These are phyloP conservation scores for Rhamnella rubrinervis DNA, from an alignment of 331 rosid genomes.

Conservation along the genomic window DNA sequence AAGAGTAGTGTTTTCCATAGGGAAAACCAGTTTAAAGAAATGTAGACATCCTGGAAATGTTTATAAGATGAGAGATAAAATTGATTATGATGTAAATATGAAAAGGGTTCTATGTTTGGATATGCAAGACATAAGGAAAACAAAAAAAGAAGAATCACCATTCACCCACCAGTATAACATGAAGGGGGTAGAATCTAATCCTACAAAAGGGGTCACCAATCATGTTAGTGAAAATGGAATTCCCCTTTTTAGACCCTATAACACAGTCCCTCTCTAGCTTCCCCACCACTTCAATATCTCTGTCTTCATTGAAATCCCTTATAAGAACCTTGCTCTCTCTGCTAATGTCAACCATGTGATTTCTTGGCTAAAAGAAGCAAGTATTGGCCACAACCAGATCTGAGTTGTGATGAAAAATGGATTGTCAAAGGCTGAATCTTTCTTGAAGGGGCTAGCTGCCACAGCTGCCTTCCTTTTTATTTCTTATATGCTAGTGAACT, in stretches of 20 bases:
- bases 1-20: slow-evolving; percentile 5
- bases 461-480: slow-evolving; percentile 13
- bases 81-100: slow-evolving; percentile 12
- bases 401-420: slow-evolving; percentile 9
- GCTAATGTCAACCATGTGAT: slow-evolving; percentile 43
- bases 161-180: slow-evolving; percentile 64
- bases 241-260: slow-evolving; percentile 62
- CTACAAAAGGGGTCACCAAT: slow-evolving; percentile 73
- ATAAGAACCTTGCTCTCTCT: slow-evolving; percentile 45
- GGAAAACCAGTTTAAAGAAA: slow-evolving; percentile 14
- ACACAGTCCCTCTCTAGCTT: slow-evolving; percentile 78
- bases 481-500: slow-evolving; percentile 23
- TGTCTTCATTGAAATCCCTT: slow-evolving; percentile 66
- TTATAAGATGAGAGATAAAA: slow-evolving; percentile 2
- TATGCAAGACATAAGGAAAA: slow-evolving; percentile 18
- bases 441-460: slow-evolving; percentile 27
- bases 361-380: slow-evolving; percentile 32
- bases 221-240: slow-evolving; percentile 62
- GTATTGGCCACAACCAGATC: slow-evolving; percentile 7
- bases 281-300: slow-evolving; percentile 70
- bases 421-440: slow-evolving; percentile 13
- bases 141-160: slow-evolving; percentile 7
- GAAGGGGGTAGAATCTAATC: slow-evolving; percentile 73
- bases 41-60: slow-evolving; percentile 10
- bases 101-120: slow-evolving; percentile 13